Evolutionary conservation across 2,329 filamentous ascomycete species (phyloP).

Genomic region (Cercospora janseana): DNA sequence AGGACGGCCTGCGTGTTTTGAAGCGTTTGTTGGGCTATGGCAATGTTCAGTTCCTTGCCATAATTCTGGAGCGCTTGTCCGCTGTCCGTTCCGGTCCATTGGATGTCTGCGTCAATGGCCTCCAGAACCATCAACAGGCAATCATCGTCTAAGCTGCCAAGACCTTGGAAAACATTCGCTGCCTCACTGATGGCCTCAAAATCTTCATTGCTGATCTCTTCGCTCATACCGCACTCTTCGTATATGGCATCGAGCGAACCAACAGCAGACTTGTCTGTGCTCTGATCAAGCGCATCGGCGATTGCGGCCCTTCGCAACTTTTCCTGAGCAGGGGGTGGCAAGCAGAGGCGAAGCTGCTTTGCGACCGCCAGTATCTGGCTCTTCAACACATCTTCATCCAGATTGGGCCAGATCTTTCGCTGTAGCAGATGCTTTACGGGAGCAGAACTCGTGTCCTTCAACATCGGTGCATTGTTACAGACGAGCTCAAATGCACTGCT

Average conservation of each 20-base stretch:
- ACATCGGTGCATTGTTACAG: constrained; percentile 58
- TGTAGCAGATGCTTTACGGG: constrained; percentile 3
- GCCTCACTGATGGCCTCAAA: constrained; percentile 66
- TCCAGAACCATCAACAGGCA: constrained; percentile 53
- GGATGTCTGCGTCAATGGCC: constrained; percentile 45
- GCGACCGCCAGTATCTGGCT: constrained; percentile 26
- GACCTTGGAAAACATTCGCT: constrained; percentile 64
- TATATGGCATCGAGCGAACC: constrained; percentile 77
- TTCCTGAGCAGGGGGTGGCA: constrained; percentile 22
- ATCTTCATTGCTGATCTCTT: constrained; percentile 78
- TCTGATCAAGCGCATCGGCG: constrained; percentile 19
- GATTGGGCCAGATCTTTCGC: constrained; percentile 2
- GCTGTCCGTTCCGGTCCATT: constrained; percentile 41
- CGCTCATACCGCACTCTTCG: constrained; percentile 72
- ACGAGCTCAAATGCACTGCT: constrained; percentile 77
- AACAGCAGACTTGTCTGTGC: constrained; percentile 43
- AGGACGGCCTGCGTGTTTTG: constrained; percentile 70
- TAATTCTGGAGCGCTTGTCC: constrained; percentile 64
- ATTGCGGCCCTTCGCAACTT: constrained; percentile 18
- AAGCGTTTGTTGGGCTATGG: constrained; percentile 75
- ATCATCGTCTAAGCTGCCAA: constrained; percentile 51
- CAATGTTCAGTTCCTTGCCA: constrained; percentile 71
- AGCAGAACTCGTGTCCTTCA: background rate
- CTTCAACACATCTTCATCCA: constrained; percentile 30
- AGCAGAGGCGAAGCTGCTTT: constrained; percentile 19